These are phyloP conservation scores for Irpex lacteus DNA, from an alignment of 1,284 basidiomycete genomes.

Conservation along the genomic window DNA sequence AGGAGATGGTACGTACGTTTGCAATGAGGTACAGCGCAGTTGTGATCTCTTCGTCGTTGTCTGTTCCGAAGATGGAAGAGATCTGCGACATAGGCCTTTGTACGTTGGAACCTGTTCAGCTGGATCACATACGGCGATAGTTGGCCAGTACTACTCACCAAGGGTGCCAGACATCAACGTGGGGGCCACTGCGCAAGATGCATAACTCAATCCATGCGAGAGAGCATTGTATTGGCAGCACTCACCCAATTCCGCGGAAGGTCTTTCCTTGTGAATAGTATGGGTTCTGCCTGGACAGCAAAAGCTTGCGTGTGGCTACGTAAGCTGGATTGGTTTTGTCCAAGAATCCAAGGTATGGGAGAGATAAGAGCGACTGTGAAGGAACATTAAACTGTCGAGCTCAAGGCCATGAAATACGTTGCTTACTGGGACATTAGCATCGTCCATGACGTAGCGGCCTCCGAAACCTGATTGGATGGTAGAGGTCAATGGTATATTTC, in stretches of 20 bases:
- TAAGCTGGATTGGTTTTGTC: conserved; percentile 57
- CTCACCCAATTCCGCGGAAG: conserved; percentile 66
- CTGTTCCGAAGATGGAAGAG: conserved; percentile 68
- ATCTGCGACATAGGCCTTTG: conserved; percentile 77
- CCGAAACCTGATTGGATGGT: conserved; percentile 46
- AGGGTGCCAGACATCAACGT: conserved; percentile 68
- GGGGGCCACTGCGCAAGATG: conserved; percentile 57
- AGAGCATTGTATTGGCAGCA: not conserved
- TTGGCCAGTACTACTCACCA: conserved; percentile 39
- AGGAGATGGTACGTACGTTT: conserved; percentile 40
- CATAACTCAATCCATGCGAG: conserved; percentile 1
- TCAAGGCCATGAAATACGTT: too few species aligned
- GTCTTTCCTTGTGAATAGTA: conserved; percentile 64
- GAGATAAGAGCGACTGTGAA: conserved; percentile 63
- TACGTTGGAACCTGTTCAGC: conserved; percentile 3
- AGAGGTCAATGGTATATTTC: not conserved
- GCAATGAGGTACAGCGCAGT: conserved; percentile 58
- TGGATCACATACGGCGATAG: not conserved
- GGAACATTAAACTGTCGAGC: too few species aligned
- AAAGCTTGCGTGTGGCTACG: conserved; percentile 54
- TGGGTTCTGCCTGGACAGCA: conserved; percentile 65
- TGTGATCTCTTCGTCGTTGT: conserved; percentile 67
- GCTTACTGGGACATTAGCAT: conserved; percentile 76
- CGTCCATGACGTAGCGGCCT: conserved; percentile 74
- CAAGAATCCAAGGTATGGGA: conserved; percentile 77